Evolutionary conservation across 78 protist genomes (phyloP).

Genomic region (slime mould (Dictyostelium discoideum)): dicty_2.7 NC_007090.3:719501-720000

Average conservation of each 20-base stretch:
- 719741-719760: too few relatives aligned
- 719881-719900: not conserved
- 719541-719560: not conserved
- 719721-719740: too few relatives aligned
- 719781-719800: not conserved
- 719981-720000: too few relatives aligned
- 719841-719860: not conserved
- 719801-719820: too few relatives aligned
- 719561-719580: too few relatives aligned
- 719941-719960: not conserved
- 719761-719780: not conserved
- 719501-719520: not conserved
- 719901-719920: not conserved
- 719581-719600: not conserved
- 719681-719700: not conserved
- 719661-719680: not conserved
- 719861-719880: not conserved
- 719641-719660: not conserved
- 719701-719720: too few relatives aligned
- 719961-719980: not conserved
- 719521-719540: not conserved
- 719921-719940: not conserved
- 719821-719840: not conserved
- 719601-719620: too few relatives aligned
- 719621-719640: too few relatives aligned